Evolutionary conservation across 352 stramenopile genomes (phyloP).

Genomic region (Aphanomyces astaci): DNA sequence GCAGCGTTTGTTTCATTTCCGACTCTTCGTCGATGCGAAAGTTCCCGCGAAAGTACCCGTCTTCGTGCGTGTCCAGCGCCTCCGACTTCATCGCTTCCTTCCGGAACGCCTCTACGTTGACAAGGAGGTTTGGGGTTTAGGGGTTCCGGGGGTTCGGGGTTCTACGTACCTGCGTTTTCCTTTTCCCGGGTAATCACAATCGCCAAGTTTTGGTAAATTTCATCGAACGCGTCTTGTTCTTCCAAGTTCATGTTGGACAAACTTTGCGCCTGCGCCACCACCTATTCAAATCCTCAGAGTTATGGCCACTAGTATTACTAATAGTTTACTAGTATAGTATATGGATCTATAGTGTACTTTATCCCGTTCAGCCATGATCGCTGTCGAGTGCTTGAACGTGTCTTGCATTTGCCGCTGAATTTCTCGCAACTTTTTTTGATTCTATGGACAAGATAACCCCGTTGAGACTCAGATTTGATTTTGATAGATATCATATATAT

Average conservation of each 20-base stretch:
- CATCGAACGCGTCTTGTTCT: slow-evolving; percentile 67
- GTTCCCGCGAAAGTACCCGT: slow-evolving; percentile 56
- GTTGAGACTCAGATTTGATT: too few species aligned
- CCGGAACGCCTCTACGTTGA: slow-evolving; percentile 50
- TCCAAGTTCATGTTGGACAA: slow-evolving; percentile 61
- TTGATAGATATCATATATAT: too few species aligned
- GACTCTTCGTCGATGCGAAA: slow-evolving; percentile 72
- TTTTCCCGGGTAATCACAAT: slow-evolving; percentile 65
- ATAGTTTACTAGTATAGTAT: not conserved
- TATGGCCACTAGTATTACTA: too few species aligned
- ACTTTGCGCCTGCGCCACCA: slow-evolving; percentile 56
- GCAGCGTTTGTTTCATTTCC: slow-evolving; percentile 54
- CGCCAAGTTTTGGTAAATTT: slow-evolving; percentile 61
- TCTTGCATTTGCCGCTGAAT: slow-evolving; percentile 76
- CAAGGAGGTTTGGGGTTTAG: too few species aligned
- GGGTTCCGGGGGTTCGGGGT: not conserved
- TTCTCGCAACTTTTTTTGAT: slow-evolving; percentile 60
- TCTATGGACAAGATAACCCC: too few species aligned
- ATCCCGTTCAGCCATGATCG: slow-evolving; percentile 64
- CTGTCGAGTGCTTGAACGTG: slow-evolving; percentile 52
- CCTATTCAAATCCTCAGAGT: slow-evolving; percentile 29
- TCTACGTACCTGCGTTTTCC: slow-evolving; percentile 34
- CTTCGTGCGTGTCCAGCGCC: slow-evolving; percentile 49
- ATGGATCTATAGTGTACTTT: slow-evolving; percentile 29
- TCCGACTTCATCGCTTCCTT: slow-evolving; percentile 74